A percentile compares a stretch with the other conserved stretches of the same genome.
These are phyloP conservation scores for Kodamaea sp. DNA, from an alignment of 1,139 yeast genomes.

Conservation along the genomic window DNA sequence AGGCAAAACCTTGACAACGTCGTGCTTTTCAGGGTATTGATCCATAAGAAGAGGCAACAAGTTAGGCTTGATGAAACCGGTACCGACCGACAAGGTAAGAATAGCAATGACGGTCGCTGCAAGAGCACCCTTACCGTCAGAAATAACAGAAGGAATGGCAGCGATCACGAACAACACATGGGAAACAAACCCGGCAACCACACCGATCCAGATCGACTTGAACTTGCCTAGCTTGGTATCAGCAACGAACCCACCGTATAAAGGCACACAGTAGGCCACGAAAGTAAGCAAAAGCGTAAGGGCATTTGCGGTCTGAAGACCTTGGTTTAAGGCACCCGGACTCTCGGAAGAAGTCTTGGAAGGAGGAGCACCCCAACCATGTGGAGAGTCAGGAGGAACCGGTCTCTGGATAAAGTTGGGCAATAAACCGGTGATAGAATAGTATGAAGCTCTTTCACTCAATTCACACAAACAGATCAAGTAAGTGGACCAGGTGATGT, in stretches of 20 bases:
- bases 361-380: slow-evolving; percentile 18
- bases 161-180: slow-evolving; percentile 25
- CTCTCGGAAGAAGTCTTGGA: slow-evolving; percentile 12
- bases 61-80: slow-evolving; percentile 55
- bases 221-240: slow-evolving; percentile 23
- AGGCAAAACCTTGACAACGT: slow-evolving; percentile 58
- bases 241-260: slow-evolving; percentile 25
- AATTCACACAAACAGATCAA: slow-evolving; percentile 23
- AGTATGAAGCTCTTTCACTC: slow-evolving; percentile 26
- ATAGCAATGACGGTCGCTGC: slow-evolving; percentile 21
- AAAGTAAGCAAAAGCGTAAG: slow-evolving; percentile 21
- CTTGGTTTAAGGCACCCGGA: slow-evolving; percentile 24
- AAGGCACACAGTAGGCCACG: slow-evolving; percentile 24
- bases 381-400: slow-evolving; percentile 15
- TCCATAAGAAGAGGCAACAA: slow-evolving; percentile 53
- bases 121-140: slow-evolving; percentile 18
- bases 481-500: slow-evolving; percentile 18
- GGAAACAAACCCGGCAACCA: slow-evolving; percentile 23
- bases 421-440: slow-evolving; percentile 19
- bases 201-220: slow-evolving; percentile 25
- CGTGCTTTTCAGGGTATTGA: slow-evolving; percentile 54
- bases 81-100: slow-evolving; percentile 30
- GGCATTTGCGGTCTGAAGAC: slow-evolving; percentile 20
- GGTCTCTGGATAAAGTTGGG: slow-evolving; percentile 25
- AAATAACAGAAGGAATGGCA: slow-evolving; percentile 20